Percentiles rank a stretch among this genome's conserved stretches.
phyloP scores from a whole-genome alignment of 2,329 filamentous ascomycete species.

The Cladosporium sp. region DNA sequence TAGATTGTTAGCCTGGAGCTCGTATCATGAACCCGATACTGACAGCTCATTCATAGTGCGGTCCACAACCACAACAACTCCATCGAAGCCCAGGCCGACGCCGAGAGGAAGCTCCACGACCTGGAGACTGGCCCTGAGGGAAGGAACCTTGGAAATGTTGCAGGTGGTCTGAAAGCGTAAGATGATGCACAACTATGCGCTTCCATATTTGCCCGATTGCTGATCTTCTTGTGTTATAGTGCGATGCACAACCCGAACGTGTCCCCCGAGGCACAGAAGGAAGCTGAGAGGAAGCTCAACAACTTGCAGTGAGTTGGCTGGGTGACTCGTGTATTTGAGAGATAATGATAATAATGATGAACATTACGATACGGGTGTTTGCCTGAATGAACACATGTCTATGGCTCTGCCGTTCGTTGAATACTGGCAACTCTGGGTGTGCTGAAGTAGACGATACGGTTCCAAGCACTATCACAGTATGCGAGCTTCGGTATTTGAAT shows the following conservation, averaged over 20 bases:
- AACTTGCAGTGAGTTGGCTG: not conserved
- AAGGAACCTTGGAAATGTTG: slow-evolving; percentile 13
- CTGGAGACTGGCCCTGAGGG: slow-evolving; percentile 1
- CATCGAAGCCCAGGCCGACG: slow-evolving; percentile 2
- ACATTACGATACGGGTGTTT: not conserved
- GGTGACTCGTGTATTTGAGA: not conserved
- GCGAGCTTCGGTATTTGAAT: not conserved
- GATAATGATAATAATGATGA: slow-evolving; percentile 1
- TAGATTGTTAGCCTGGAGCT: not conserved
- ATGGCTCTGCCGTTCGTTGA: not conserved
- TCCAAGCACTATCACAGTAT: not conserved
- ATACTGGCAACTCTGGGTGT: not conserved
- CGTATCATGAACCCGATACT: not conserved
- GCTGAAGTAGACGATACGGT: not conserved
- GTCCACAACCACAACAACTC: slow-evolving; percentile 13
- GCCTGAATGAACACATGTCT: not conserved
- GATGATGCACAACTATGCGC: not conserved
- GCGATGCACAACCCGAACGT: slow-evolving; percentile 18
- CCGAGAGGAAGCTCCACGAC: slow-evolving; percentile 12
- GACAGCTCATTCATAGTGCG: not conserved
- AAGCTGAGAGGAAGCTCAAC: slow-evolving; percentile 15
- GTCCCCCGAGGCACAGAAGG: slow-evolving; percentile 3
- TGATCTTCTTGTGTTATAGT: not conserved
- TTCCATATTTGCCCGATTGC: not conserved
- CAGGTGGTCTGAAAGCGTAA: slow-evolving; percentile 16